Evolutionary conservation across 192 early-diverging fungal genomes (phyloP).

Genomic region (Thamnidium elegans): DNA sequence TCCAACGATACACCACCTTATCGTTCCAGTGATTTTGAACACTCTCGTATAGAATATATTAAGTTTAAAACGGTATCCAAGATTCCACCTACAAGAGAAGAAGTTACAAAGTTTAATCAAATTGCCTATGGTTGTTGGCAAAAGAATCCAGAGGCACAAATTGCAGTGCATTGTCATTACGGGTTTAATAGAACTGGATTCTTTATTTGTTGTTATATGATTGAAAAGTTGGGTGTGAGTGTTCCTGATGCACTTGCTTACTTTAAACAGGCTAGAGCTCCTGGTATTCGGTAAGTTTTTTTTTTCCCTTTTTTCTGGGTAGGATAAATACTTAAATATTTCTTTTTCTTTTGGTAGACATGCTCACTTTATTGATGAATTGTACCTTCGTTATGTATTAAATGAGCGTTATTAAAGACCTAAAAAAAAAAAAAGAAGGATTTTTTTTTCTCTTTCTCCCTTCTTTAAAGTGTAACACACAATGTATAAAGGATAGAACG

Average conservation of each 20-base stretch:
- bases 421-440: not conserved
- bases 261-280: slow-evolving; percentile 46
- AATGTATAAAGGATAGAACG: not conserved
- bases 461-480: not conserved
- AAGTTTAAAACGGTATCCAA: slow-evolving; percentile 52
- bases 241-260: slow-evolving; percentile 47
- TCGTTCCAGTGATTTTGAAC: slow-evolving; percentile 51
- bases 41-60: slow-evolving; percentile 47
- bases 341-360: slow-evolving; percentile 32
- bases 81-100: slow-evolving; percentile 46
- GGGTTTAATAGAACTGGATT: slow-evolving; percentile 59
- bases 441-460: not conserved
- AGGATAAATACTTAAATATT: not conserved
- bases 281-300: slow-evolving; percentile 46
- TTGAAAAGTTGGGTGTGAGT: slow-evolving; percentile 43
- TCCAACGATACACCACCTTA: slow-evolving; percentile 52
- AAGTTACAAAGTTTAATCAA: slow-evolving; percentile 41
- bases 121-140: slow-evolving; percentile 41
- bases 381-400: slow-evolving; percentile 52
- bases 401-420: slow-evolving; percentile 13
- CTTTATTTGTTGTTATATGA: slow-evolving; percentile 55
- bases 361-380: slow-evolving; percentile 54
- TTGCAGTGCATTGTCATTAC: slow-evolving; percentile 60
- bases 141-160: slow-evolving; percentile 47
- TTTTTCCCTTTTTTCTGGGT: not conserved